Base-by-base conservation (phyloP, 108 stramenopile genomes). In the Skeletonema grethae region DNA sequence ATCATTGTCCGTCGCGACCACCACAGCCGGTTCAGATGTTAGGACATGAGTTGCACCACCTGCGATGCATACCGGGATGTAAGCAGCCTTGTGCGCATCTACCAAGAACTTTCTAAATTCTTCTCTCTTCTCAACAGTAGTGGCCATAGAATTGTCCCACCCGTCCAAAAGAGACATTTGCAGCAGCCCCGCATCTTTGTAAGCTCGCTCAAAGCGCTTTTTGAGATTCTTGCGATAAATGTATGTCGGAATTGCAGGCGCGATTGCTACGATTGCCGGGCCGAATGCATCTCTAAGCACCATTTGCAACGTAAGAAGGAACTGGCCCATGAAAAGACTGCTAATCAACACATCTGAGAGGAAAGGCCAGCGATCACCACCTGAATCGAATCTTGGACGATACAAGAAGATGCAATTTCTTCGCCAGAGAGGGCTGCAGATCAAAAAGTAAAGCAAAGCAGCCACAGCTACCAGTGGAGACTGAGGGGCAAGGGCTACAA, bases 41-140 rank as follows among this genome's bases (percentile, higher is more conserved):
- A 92, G 70, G 2, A 87, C 67, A 45, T 79, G 77, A 3, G 80
- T 80, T 25, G 80, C 73, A 7, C 82, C 78, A 50, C 91, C 87
- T 41, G 94, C 90, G 39, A 94, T 87, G 46, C 95, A 96, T 36
- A 94, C 88, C 31, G 95, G 95, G 16, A 96, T 92, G 63, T 93
- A 96, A 20, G 95, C 91, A 41, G 92, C 90, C 57, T 91, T 90
- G 82, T 96, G 95, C 28, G 88, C 87, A 70, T 96, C 95, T 7
- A 96, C 95, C 20, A 96, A 66, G 63, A 91, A 96, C 45, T 75
- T 61, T 34, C 92, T 74, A 61, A 89, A 93, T 50, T 92, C 87
- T 76, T 93, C 92, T 60, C 91, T 67, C 67, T 89, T 83, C 28
- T 90, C 80, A 28, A 69, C 61, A 57, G 82, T 79, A 11, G 83